These are phyloP conservation scores for Arthrobotrys musiformis DNA, from an alignment of 2,329 filamentous ascomycete species.

Conservation along the genomic window DNA sequence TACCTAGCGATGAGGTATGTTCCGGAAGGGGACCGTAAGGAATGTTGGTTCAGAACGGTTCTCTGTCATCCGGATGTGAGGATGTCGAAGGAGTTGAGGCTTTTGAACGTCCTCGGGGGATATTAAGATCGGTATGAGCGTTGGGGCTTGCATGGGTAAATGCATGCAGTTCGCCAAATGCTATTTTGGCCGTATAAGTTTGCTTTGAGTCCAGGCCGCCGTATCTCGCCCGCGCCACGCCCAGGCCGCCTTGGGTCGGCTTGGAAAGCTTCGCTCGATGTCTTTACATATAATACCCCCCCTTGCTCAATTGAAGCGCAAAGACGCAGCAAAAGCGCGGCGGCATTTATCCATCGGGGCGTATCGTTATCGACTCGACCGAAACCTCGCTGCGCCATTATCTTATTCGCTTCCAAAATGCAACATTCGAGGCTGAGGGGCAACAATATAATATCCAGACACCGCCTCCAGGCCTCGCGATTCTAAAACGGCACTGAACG, in stretches of 20 bases:
- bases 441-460: neutral
- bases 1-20: neutral
- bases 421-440: neutral
- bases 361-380: no score
- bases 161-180: neutral
- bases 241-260: neutral
- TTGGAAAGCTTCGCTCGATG: neutral
- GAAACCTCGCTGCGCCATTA: no score
- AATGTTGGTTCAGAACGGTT: neutral
- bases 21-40: neutral
- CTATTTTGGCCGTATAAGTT: neutral
- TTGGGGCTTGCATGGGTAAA: no score
- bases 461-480: no score
- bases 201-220: no score
- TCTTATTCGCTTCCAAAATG: neutral
- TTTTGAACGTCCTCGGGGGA: neutral
- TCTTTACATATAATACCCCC: neutral
- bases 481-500: no score
- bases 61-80: neutral
- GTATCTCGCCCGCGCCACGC: no score
- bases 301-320: no score
- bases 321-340: neutral
- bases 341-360: neutral
- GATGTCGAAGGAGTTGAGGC: neutral
- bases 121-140: neutral